Evolutionary conservation across 805 yeast species (phyloP), one percentile per base, ranked within the genome.

Genomic region (Suhomyces sp.): DNA sequence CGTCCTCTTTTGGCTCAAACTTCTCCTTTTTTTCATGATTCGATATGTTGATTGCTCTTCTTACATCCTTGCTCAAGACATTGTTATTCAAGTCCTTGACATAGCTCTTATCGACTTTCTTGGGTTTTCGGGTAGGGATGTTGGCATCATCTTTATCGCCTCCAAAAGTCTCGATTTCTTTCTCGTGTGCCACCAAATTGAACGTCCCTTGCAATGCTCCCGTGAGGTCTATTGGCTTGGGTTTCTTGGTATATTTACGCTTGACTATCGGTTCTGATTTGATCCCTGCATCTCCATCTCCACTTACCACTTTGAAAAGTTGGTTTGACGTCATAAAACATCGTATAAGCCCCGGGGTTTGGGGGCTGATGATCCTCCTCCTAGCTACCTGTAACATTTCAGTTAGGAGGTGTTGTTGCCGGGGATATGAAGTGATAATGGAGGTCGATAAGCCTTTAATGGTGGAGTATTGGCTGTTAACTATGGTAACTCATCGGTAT

Each of bases 11-110:
- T n/a, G n/a, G 15, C 15, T 6, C 17, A 25, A 12, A 6, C 17
- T 8, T 14, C 27, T 11, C n/a, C 12, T 17, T 26, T 26, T 12
- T 31, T 14, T 22, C 33, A 9, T 31, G 28, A 8, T 31, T 31
- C 12, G 27, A 22, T 22, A 22, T 13, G 18, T 31, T 31, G 21
- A 43, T 40, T 5, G 42, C 43, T 28, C 36, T 17, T 19, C 42
- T 34, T n/a, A 33, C 33, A 9, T 32, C 38, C 13, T 31, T 35
- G 13, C 38, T 38, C 12, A 40, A 33, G 12, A 43, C 38, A 15
- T 39, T 36, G 21, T 28, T 31, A 12, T 43, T 40, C 8, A 43
- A 22, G 14, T 43, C 47, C 19, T 43, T 38, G n/a, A 27, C 28
- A 19, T 33, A 43, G n/a, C 34, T 28, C 31, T 22, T 35, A 18